Base-by-base conservation (phyloP, 1,284 basidiomycete genomes). In the Ganoderma multipileum region DNA sequence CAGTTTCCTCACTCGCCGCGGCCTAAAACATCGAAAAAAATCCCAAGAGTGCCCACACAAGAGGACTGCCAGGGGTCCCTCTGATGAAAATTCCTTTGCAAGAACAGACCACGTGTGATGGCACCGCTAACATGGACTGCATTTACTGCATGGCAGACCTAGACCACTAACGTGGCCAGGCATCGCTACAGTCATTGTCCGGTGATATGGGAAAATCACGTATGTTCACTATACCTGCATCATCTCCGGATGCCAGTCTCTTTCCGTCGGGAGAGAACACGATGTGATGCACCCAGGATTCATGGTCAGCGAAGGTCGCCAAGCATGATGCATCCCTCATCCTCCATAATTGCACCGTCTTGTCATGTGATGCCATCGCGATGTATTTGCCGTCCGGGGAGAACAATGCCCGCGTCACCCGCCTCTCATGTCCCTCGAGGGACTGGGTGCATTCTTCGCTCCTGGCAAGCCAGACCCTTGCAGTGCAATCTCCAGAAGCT, bases 321-420 rank as follows among this genome's bases (percentile, higher is more conserved):
- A 62, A 20, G 20, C 18, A n/a, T 14, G 28, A 47, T 14, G 28
- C 44, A 26, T 50, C 44, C 28, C 30, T 16, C 3, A 26, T 18
- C 28, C 16, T 50, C 61, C 61, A 62, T 20, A 62, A 16, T 2
- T n/a, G 50, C 9, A 64, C 62, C 3, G 38, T 54, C 5, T 1
- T 20, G 63, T 57, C 62, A 5, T n/a, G 2, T 16, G 47, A 50
- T 26, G 47, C 62, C 14, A 52, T 39, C 26, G 23, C 63, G 12
- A 64, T 33, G 38, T 64, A 57, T 8, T 50, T 18, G 5, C 50
- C 63, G 36, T 54, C 33, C 1, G 63, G 63, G 28, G 63, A 64
- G 50, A 55, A 55, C 3, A 9, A 28, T 1, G 59, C 59, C 6
- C 7, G 33, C 1, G 1, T 12, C 11, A 60, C 59, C 3, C 7